These are phyloP conservation scores for Scheffersomyces cryptocercus DNA, from an alignment of 1,139 yeast species.

Conservation along the genomic window DNA sequence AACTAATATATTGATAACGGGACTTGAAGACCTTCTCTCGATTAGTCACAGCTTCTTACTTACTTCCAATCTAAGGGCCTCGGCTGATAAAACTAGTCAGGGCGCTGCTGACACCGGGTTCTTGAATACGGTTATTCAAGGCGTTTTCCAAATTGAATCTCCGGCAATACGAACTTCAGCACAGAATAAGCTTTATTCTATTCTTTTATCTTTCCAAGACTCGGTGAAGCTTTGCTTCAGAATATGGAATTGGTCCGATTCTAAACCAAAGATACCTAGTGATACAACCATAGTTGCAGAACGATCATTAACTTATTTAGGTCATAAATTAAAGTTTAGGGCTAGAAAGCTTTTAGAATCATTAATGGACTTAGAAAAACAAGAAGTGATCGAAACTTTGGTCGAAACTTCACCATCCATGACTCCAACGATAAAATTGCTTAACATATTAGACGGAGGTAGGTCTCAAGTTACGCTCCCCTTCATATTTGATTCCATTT, in stretches of 20 bases:
- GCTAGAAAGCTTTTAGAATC: slow-evolving; percentile 68
- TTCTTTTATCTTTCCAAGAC: slow-evolving; percentile 63
- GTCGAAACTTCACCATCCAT: slow-evolving; percentile 35
- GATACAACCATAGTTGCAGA: slow-evolving; percentile 19
- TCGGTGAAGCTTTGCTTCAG: slow-evolving; percentile 55
- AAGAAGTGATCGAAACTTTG: slow-evolving; percentile 70
- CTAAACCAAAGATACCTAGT: slow-evolving; percentile 25
- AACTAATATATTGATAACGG: slow-evolving; percentile 57
- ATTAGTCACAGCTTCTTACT: slow-evolving; percentile 61
- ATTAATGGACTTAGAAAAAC: slow-evolving; percentile 69
- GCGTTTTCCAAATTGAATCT: slow-evolving; percentile 81
- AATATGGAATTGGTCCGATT: slow-evolving; percentile 79
- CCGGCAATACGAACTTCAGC: slow-evolving; percentile 59
- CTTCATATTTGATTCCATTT: slow-evolving; percentile 57
- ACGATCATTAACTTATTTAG: slow-evolving; percentile 58
- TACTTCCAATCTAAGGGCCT: slow-evolving; percentile 31
- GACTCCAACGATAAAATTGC: slow-evolving; percentile 41
- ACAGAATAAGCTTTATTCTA: slow-evolving; percentile 54
- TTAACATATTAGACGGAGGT: slow-evolving; percentile 84
- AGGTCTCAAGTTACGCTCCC: slow-evolving; percentile 78
- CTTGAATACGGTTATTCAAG: slow-evolving; percentile 77
- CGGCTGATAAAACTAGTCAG: slow-evolving; percentile 13
- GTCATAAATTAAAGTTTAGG: slow-evolving; percentile 70
- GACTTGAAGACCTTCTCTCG: slow-evolving; percentile 62
- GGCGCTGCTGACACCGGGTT: slow-evolving; percentile 49